Evolutionary conservation across 768 basidiomycete species (phyloP).

Genomic region (Glaciozyma martinii): DNA sequence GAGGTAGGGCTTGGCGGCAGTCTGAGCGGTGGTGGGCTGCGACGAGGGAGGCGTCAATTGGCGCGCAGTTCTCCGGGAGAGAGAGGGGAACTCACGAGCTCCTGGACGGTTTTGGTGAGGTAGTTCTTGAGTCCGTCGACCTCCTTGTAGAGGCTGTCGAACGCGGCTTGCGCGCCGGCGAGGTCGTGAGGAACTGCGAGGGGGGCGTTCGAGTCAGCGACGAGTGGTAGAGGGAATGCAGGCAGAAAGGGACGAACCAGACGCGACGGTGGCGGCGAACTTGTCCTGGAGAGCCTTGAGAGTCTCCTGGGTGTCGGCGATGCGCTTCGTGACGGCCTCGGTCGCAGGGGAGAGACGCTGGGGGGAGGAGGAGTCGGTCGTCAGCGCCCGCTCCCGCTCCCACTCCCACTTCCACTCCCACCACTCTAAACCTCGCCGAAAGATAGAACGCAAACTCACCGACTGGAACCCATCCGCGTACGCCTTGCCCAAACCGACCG

Average conservation of each 20-base stretch:
- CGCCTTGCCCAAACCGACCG: conserved; percentile 1
- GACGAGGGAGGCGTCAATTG: background rate
- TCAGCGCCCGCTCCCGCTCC: background rate
- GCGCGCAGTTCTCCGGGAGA: no score
- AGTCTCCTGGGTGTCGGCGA: conserved; percentile 9
- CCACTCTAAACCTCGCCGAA: background rate
- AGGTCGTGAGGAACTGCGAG: background rate
- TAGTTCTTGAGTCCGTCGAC: background rate
- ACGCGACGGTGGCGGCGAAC: conserved; percentile 8
- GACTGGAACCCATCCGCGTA: conserved; percentile 7
- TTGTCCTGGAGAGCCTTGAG: conserved; percentile 18
- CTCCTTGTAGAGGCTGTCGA: background rate
- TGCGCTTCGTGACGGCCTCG: conserved; percentile 5
- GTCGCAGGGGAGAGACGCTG: conserved; percentile 13
- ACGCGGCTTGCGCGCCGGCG: background rate
- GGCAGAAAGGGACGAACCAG: background rate
- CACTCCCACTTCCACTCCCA: background rate
- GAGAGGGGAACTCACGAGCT: background rate
- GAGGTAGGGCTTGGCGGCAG: background rate
- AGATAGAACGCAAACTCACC: conserved; percentile 3
- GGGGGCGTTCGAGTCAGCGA: background rate
- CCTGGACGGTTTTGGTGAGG: background rate
- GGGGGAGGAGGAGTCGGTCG: background rate
- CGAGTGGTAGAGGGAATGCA: background rate
- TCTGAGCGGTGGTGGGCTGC: background rate